Percentiles rank a stretch among this genome's conserved stretches.
These are phyloP conservation scores for Sugiyamaella boreocaroliniensis DNA, from an alignment of 805 yeast species.

Conservation along the genomic window DNA sequence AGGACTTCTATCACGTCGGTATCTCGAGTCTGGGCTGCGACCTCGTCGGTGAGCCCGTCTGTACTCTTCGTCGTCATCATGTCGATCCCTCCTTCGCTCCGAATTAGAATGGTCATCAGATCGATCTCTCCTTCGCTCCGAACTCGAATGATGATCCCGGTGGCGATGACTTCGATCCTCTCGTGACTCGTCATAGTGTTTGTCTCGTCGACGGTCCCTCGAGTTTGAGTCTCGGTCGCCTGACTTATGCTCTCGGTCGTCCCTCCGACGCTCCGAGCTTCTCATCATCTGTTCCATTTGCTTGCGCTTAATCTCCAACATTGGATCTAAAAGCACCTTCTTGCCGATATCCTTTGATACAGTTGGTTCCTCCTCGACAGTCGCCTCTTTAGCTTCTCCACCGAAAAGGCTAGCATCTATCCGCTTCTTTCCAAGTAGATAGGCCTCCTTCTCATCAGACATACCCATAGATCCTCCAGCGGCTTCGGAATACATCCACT, in stretches of 20 bases:
- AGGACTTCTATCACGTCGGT: background rate
- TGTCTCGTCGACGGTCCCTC: conserved; percentile 9
- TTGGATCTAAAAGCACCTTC: conserved; percentile 40
- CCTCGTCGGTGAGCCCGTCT: background rate
- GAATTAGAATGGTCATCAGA: background rate
- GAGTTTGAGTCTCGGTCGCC: conserved; percentile 6
- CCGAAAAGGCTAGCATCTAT: conserved; percentile 30
- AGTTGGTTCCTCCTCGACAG: background rate
- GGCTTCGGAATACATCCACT: conserved; percentile 81
- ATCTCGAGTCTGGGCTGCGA: background rate
- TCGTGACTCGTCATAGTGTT: background rate
- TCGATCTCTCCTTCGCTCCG: background rate
- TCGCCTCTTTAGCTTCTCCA: conserved; percentile 3
- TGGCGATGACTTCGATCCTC: background rate
- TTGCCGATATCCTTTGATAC: conserved; percentile 6
- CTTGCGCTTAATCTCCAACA: conserved; percentile 36
- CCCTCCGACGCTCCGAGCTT: conserved; percentile 1
- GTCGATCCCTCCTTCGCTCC: background rate
- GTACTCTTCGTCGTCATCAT: background rate
- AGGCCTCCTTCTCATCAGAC: conserved; percentile 44
- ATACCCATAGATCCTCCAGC: conserved; percentile 22
- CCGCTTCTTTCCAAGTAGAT: conserved; percentile 47
- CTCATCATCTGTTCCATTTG: conserved; percentile 15
- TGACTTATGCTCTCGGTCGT: conserved; percentile 2
- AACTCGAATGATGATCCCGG: background rate